Conservation (phyloP, 371 early-diverging fungal species). For the Basidiobolus meristosporus region DNA sequence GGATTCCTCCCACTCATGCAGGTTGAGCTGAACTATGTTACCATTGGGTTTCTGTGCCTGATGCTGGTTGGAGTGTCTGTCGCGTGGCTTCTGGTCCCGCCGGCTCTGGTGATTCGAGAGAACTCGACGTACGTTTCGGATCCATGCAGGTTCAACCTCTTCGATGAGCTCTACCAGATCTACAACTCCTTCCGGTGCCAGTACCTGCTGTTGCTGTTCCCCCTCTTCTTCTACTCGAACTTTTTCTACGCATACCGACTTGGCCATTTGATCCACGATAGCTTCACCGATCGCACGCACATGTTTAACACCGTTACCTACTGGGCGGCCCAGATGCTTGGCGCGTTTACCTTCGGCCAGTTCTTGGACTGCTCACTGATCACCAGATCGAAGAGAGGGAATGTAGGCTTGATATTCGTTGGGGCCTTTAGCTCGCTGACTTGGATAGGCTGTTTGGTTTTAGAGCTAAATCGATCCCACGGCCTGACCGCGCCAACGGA, state of each 20-base stretch:
- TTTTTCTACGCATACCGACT: constrained; percentile 61
- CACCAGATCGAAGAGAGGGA: constrained; percentile 24
- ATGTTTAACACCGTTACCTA: constrained; percentile 44
- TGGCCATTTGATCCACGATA: constrained; percentile 19
- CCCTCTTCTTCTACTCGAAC: constrained; percentile 53
- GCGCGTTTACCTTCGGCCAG: constrained; percentile 23
- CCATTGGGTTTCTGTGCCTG: constrained; percentile 33
- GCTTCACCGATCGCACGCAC: constrained; percentile 34
- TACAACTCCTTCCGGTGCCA: constrained; percentile 38
- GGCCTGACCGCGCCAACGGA: constrained; percentile 4
- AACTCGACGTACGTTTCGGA: constrained; percentile 38
- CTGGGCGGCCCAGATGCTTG: constrained; percentile 49
- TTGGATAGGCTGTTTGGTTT: constrained; percentile 37
- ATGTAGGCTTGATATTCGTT: constrained; percentile 22
- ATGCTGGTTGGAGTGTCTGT: constrained; percentile 32
- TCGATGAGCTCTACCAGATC: constrained; percentile 31
- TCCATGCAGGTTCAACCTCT: constrained; percentile 20
- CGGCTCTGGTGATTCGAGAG: constrained; percentile 25
- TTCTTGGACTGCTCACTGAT: constrained; percentile 24
- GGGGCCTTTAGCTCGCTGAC: constrained; percentile 20
- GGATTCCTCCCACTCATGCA: constrained; percentile 40
- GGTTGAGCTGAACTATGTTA: constrained; percentile 18
- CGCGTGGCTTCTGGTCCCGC: constrained; percentile 31
- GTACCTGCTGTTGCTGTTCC: constrained; percentile 32
- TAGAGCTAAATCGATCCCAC: constrained; percentile 21